Evolutionary conservation across 148 eudicot genomes (phyloP).

Genomic region (Silene latifolia): DNA sequence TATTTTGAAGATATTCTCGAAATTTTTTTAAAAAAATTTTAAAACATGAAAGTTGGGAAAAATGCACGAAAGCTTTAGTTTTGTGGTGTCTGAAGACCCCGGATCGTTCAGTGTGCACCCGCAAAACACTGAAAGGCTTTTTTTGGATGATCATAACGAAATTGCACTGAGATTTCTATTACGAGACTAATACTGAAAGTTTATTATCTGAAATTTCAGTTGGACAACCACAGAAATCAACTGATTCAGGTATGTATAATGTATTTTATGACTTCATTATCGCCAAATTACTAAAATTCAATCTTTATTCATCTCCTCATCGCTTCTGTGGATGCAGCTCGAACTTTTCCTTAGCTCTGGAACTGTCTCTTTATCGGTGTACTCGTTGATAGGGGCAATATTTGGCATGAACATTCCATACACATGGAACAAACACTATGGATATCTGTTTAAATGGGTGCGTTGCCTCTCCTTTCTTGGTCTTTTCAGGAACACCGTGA

Average conservation of each 20-base stretch:
- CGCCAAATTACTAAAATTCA: neutral
- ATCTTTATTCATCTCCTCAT: neutral
- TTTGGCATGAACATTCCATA: constrained; percentile 90
- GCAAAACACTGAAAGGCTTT: neutral
- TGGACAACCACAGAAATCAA: constrained; percentile 87
- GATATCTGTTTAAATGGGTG: constrained; percentile 87
- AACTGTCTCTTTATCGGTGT: constrained; percentile 64
- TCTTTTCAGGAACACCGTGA: neutral
- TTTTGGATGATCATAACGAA: neutral
- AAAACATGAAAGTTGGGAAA: neutral
- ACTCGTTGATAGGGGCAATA: constrained; percentile 73
- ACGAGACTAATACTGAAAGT: constrained; percentile 2
- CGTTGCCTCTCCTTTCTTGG: neutral
- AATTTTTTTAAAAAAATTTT: neutral
- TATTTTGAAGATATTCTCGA: neutral
- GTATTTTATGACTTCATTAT: neutral
- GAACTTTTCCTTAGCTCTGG: constrained; percentile 82
- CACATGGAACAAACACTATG: constrained; percentile 60
- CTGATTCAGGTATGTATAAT: constrained; percentile 64
- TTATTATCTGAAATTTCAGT: constrained; percentile 39
- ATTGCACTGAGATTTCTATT: neutral
- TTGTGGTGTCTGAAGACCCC: neutral
- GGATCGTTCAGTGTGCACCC: neutral
- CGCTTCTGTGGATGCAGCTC: constrained; percentile 41
- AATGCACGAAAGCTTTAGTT: neutral